phyloP scores from a whole-genome alignment of 805 yeast genomes.

The Schwanniomyces sp. region DNA sequence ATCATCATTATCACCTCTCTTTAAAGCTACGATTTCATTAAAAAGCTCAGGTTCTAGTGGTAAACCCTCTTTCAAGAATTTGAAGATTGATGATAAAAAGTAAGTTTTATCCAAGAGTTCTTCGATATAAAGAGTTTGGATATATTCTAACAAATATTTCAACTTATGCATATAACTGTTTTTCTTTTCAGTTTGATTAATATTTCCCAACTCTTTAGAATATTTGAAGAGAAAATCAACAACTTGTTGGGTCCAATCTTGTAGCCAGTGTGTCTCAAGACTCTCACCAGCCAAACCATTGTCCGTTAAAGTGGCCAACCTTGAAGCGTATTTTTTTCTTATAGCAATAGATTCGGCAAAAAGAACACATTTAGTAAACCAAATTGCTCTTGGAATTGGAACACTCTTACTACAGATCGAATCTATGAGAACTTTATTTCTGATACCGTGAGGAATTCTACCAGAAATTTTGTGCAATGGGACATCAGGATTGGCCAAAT shows the following conservation, averaged over 20 bases:
- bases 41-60: constrained; percentile 28
- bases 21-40: constrained; percentile 19
- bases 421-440: constrained; percentile 71
- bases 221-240: constrained; percentile 56
- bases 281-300: constrained; percentile 13
- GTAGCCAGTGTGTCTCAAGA: constrained; percentile 64
- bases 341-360: constrained; percentile 59
- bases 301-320: constrained; percentile 5
- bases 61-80: constrained; percentile 43
- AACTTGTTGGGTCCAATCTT: constrained; percentile 90
- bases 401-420: constrained; percentile 65
- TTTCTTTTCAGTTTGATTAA: constrained; percentile 27
- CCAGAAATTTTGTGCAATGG: constrained; percentile 70
- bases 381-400: constrained; percentile 79
- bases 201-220: constrained; percentile 37
- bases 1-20: constrained; percentile 22
- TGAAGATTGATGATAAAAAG: constrained; percentile 65
- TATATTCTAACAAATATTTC: constrained; percentile 58
- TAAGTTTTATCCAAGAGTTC: constrained; percentile 59
- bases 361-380: constrained; percentile 89
- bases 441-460: constrained; percentile 87
- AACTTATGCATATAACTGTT: constrained; percentile 50
- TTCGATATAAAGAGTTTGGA: constrained; percentile 68
- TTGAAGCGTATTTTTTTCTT: constrained; percentile 28
- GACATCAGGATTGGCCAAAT: constrained; percentile 64